These are phyloP conservation scores for Epichloe coenophiala DNA, from an alignment of 2,329 filamentous ascomycete genomes.

Conservation along the genomic window DNA sequence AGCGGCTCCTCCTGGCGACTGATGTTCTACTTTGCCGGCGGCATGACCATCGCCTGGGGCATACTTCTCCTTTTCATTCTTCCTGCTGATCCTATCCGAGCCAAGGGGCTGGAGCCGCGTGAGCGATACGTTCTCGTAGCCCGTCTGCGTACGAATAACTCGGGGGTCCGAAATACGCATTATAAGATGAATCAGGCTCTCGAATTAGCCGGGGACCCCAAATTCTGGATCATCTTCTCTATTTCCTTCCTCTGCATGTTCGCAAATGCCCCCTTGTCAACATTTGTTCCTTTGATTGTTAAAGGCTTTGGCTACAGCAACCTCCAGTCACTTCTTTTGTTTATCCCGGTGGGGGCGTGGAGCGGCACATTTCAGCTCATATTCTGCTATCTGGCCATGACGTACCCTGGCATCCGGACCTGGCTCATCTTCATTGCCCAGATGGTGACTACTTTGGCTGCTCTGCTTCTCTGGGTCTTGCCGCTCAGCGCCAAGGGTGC, in stretches of 20 bases:
- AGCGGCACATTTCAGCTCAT: not conserved
- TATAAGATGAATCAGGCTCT: slow-evolving; percentile 32
- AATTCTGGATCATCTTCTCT: slow-evolving; percentile 43
- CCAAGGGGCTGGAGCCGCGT: slow-evolving; percentile 39
- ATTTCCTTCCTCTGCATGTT: slow-evolving; percentile 29
- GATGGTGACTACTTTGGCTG: not conserved
- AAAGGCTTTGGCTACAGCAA: slow-evolving; percentile 17
- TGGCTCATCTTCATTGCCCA: not conserved
- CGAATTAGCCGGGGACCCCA: slow-evolving; percentile 18
- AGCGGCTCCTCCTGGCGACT: slow-evolving; percentile 38
- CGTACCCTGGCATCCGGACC: not conserved
- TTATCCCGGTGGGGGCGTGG: slow-evolving; percentile 32
- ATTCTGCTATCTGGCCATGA: not conserved
- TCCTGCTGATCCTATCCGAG: slow-evolving; percentile 47
- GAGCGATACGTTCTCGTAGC: slow-evolving; percentile 30
- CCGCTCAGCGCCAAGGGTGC: not conserved
- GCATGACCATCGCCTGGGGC: slow-evolving; percentile 38
- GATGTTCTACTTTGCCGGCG: slow-evolving; percentile 46
- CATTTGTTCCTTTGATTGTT: slow-evolving; percentile 14
- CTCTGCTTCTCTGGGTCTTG: not conserved
- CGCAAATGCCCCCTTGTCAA: slow-evolving; percentile 32
- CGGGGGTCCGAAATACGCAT: slow-evolving; percentile 13
- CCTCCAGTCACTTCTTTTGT: slow-evolving; percentile 30
- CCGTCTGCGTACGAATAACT: slow-evolving; percentile 11
- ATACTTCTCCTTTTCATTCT: slow-evolving; percentile 42